Percentiles rank a stretch among this genome's conserved stretches.
These are phyloP conservation scores for Aureobasidium leucospermi DNA, from an alignment of 2,329 filamentous ascomycete genomes.

Conservation along the genomic window DNA sequence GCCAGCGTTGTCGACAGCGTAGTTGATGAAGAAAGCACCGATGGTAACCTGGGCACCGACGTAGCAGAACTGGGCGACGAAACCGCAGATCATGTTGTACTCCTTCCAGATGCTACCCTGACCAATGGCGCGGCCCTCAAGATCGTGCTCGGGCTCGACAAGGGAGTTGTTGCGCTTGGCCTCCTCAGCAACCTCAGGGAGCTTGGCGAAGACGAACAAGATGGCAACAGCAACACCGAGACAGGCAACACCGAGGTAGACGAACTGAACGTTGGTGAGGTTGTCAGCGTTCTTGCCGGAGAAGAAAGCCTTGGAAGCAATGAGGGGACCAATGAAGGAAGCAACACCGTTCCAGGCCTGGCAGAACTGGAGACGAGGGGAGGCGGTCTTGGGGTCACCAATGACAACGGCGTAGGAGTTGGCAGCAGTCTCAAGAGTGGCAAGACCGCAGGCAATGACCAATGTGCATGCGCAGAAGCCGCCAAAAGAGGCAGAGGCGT, in stretches of 20 bases:
- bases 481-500: conserved; percentile 28
- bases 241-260: conserved; percentile 34
- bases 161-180: conserved; percentile 23
- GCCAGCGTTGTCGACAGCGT: conserved; percentile 28
- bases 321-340: conserved; percentile 34
- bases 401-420: conserved; percentile 35
- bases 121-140: conserved; percentile 25
- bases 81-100: conserved; percentile 34
- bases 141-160: conserved; percentile 24
- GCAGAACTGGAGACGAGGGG: conserved; percentile 33
- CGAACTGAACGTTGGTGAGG: conserved; percentile 32
- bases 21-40: conserved; percentile 34
- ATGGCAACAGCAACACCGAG: conserved; percentile 29
- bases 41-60: conserved; percentile 32
- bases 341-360: conserved; percentile 33
- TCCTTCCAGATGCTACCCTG: conserved; percentile 32
- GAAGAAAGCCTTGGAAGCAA: conserved; percentile 34
- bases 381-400: conserved; percentile 29
- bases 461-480: conserved; percentile 33
- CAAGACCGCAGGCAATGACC: conserved; percentile 34
- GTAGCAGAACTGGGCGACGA: conserved; percentile 32
- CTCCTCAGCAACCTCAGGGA: conserved; percentile 28
- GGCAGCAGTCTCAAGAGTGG: conserved; percentile 32
- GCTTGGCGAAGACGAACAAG: conserved; percentile 31
- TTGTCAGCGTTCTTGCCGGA: conserved; percentile 25